Percentiles rank a stretch among this genome's conserved stretches.
Conservation (phyloP, 1,284 basidiomycete genomes). For the Stereum hirsutum region DNA sequence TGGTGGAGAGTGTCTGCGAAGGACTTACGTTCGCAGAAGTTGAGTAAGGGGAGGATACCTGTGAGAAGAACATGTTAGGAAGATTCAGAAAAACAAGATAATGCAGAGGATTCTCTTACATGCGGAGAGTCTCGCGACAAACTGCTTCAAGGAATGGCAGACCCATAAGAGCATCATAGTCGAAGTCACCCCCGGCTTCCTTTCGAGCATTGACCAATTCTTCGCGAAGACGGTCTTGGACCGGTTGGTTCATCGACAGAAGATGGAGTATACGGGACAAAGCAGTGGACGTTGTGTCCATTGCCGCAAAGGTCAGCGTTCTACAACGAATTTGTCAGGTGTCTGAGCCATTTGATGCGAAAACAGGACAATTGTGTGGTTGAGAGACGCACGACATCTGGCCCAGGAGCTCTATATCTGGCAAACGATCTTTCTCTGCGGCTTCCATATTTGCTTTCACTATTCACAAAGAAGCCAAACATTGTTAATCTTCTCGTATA, state of each 20-base stretch:
- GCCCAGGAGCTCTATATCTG: constrained; percentile 20
- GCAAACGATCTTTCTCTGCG: constrained; percentile 18
- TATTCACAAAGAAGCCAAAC: constrained; percentile 5
- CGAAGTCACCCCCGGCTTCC: neutral
- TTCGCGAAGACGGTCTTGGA: neutral
- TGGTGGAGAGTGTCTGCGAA: neutral
- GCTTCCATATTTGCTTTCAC: constrained; percentile 21
- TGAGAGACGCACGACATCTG: constrained; percentile 25
- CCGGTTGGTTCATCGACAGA: constrained; percentile 2
- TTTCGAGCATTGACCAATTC: neutral
- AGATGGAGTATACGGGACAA: constrained; percentile 7
- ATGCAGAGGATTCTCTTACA: constrained; percentile 4
- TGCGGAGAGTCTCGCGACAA: constrained; percentile 18
- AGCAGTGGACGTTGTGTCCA: constrained; percentile 7
- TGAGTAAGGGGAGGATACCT: constrained; percentile 6
- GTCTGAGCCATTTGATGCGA: neutral
- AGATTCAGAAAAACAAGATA: no score
- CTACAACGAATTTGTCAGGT: constrained; percentile 3
- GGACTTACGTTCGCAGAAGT: constrained; percentile 2
- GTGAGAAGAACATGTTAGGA: neutral
- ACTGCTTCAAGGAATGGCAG: constrained; percentile 16
- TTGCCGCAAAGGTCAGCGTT: constrained; percentile 12
- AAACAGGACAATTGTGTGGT: neutral
- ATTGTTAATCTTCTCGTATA: neutral
- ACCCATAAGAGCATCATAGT: constrained; percentile 8